Evolutionary conservation across 2,329 filamentous ascomycete genomes (phyloP).

Genomic region (Curvularia spicifera): DNA sequence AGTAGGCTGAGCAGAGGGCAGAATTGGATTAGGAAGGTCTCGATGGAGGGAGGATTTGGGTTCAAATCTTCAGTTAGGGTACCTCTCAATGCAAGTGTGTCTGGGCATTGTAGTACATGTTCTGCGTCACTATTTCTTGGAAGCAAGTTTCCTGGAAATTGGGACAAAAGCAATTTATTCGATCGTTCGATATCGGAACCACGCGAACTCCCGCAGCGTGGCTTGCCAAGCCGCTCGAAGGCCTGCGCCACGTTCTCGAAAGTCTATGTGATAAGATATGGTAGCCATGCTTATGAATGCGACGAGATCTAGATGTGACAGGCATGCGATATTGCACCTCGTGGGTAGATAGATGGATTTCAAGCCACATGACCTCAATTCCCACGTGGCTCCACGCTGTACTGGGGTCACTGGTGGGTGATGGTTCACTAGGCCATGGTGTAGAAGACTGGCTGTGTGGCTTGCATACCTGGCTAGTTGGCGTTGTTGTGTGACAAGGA

Average conservation of each 20-base stretch:
- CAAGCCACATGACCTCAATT: background rate
- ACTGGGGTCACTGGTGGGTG: background rate
- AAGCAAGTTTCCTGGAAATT: background rate
- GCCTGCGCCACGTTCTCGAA: background rate
- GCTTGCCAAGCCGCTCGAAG: background rate
- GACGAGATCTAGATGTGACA: background rate
- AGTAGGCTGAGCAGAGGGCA: background rate
- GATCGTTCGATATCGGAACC: background rate
- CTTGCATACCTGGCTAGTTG: background rate
- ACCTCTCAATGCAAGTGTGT: background rate
- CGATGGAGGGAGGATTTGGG: background rate
- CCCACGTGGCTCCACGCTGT: background rate
- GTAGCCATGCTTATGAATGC: background rate
- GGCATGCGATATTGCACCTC: background rate
- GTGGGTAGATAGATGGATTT: background rate
- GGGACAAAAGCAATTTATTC: background rate
- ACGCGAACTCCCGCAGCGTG: background rate
- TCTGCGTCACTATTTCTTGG: background rate
- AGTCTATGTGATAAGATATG: background rate
- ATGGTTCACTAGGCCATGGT: background rate
- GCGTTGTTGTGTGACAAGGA: background rate
- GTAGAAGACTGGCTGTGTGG: background rate
- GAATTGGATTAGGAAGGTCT: background rate
- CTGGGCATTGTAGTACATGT: background rate
- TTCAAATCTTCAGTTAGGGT: background rate